Conservation (phyloP, 805 yeast genomes). For the Diddensiella caesifluorescens region DNA sequence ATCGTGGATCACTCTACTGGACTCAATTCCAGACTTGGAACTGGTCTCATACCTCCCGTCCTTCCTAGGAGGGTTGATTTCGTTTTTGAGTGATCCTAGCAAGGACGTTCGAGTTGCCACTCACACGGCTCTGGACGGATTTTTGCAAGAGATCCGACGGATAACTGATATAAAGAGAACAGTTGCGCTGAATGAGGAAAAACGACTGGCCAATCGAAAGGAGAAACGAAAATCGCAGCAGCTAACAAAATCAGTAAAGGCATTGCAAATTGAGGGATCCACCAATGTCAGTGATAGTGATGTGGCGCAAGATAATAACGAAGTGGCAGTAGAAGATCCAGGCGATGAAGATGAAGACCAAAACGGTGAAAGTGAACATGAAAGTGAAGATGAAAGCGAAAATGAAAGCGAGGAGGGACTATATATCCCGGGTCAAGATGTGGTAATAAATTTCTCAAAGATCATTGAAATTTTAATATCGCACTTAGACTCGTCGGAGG, state of each 20-base stretch:
- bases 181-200: conserved; percentile 13
- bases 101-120: conserved; percentile 86
- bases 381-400: conserved; percentile 27
- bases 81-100: conserved; percentile 75
- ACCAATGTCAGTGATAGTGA: background rate
- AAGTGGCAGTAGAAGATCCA: conserved; percentile 10
- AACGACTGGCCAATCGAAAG: conserved; percentile 3
- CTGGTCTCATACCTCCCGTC: conserved; percentile 82
- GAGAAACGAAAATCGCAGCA: conserved; percentile 7
- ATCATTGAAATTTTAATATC: conserved; percentile 78
- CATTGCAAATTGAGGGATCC: conserved; percentile 1
- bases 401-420: conserved; percentile 45
- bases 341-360: conserved; percentile 25
- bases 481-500: conserved; percentile 67
- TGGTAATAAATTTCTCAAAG: conserved; percentile 70
- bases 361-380: conserved; percentile 30
- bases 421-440: conserved; percentile 74
- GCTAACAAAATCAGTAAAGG: background rate
- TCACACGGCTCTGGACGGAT: conserved; percentile 63
- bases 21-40: conserved; percentile 89
- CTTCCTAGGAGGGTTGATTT: conserved; percentile 75
- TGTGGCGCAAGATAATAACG: background rate
- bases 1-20: conserved; percentile 88
- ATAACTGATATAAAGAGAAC: conserved; percentile 61
- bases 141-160: conserved; percentile 74